phyloP scores from a whole-genome alignment of 139 green algal species.

The Zygnema circumcarinatum region DNA sequence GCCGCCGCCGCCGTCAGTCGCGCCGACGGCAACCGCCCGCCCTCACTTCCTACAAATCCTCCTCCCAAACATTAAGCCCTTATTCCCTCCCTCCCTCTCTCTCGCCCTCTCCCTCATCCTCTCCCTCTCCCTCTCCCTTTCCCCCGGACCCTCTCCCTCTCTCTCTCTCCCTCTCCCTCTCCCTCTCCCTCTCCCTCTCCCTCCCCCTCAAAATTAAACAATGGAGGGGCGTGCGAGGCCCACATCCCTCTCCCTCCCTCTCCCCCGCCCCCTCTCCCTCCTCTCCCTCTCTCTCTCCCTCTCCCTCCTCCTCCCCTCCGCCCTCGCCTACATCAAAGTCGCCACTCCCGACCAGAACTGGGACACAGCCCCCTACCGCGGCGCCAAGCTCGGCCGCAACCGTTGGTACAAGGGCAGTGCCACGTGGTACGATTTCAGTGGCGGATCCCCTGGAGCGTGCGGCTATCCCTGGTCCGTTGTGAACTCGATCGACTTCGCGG shows the following conservation, averaged over 20 bases:
- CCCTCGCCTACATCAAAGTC: not conserved
- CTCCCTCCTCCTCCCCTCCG: not conserved
- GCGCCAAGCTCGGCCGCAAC: not conserved
- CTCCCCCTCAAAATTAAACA: not conserved
- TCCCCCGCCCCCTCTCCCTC: not conserved
- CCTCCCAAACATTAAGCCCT: not conserved
- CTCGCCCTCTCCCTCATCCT: not conserved
- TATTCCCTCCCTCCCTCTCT: not conserved
- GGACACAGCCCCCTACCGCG: not conserved
- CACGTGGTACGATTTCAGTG: conserved; percentile 23
- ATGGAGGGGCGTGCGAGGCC: not conserved
- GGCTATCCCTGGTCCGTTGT: conserved; percentile 6
- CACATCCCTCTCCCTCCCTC: not conserved
- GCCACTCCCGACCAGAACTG: not conserved
- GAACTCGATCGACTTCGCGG: not conserved
- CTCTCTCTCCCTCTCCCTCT: not conserved
- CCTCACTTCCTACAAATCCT: not conserved
- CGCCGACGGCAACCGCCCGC: no score
- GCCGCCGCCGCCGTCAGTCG: no score
- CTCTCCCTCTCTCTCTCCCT: conserved; percentile 3
- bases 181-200: not conserved
- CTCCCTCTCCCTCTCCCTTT: not conserved
- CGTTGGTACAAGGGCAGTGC: conserved; percentile 24
- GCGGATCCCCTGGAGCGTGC: conserved; percentile 11
- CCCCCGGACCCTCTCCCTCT: no score